phyloP scores from a whole-genome alignment of 148 eudicot species.

The Bassia scoparia region DNA sequence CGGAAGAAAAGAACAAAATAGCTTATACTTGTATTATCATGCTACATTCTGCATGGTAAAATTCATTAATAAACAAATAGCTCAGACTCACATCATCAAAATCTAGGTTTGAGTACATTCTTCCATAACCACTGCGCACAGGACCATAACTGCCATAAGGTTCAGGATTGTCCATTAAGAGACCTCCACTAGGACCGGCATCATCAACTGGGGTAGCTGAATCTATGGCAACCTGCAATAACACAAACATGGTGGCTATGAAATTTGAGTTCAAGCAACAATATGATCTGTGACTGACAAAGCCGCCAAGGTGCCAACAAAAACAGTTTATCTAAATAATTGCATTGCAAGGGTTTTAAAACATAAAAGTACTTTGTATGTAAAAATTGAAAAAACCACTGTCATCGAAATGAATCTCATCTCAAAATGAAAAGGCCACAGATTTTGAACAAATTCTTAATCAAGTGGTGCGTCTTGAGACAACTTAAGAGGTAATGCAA shows the following conservation, averaged over 20 bases:
- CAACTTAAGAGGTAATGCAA: no score
- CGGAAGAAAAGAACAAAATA: background rate
- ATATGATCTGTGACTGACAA: background rate
- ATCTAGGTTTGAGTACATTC: constrained; percentile 75
- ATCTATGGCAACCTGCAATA: constrained; percentile 89
- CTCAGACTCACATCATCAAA: constrained; percentile 73
- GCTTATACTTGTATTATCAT: background rate
- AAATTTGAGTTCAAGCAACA: background rate
- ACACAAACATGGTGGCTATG: background rate
- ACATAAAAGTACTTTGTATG: no score
- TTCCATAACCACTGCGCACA: constrained; percentile 63
- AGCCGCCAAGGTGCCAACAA: background rate
- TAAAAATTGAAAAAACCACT: no score
- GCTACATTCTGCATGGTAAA: background rate
- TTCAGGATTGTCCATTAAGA: constrained; percentile 64
- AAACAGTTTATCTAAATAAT: background rate
- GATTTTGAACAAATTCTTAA: no score
- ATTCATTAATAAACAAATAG: background rate
- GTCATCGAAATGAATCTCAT: no score
- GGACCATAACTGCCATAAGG: constrained; percentile 75
- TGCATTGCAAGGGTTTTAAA: background rate
- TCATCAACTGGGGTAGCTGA: constrained; percentile 91
- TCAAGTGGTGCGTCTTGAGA: no score
- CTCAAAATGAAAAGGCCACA: background rate
- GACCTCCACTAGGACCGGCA: constrained; percentile 65